A percentile compares a stretch with the other conserved stretches of the same genome.
These are phyloP conservation scores for Thalassiosira livingstoniorum DNA, from an alignment of 352 stramenopile genomes.

Conservation along the genomic window DNA sequence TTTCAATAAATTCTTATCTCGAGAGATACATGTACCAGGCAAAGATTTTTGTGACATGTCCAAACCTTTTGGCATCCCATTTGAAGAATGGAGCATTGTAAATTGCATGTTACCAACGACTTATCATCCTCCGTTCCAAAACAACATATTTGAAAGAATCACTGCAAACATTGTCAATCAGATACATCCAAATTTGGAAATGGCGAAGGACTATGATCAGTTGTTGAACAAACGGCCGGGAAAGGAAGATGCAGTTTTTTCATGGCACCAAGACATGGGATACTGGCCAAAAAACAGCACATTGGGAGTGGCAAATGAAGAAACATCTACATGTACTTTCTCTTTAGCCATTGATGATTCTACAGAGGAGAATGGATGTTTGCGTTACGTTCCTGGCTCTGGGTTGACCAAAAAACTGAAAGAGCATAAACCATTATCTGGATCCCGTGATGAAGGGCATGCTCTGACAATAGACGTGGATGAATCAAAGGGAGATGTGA, in stretches of 20 bases:
- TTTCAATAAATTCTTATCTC: constrained; percentile 67
- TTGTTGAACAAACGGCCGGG: constrained; percentile 74
- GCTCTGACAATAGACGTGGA: constrained; percentile 64
- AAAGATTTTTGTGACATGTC: constrained; percentile 83
- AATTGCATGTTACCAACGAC: constrained; percentile 76
- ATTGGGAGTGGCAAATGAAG: constrained; percentile 55
- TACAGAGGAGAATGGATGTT: constrained; percentile 72
- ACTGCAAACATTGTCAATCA: constrained; percentile 67
- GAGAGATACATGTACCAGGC: constrained; percentile 71
- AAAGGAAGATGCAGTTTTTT: constrained; percentile 73
- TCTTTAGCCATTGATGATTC: constrained; percentile 77
- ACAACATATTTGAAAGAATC: constrained; percentile 75
- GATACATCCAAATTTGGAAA: constrained; percentile 66
- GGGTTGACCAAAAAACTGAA: constrained; percentile 53
- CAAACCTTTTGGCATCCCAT: constrained; percentile 69
- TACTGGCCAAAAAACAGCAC: constrained; percentile 70
- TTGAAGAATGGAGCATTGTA: constrained; percentile 73
- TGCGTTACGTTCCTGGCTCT: constrained; percentile 70
- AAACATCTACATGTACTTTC: constrained; percentile 75
- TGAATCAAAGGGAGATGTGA: constrained; percentile 56
- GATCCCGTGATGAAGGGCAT: constrained; percentile 73
- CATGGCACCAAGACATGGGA: constrained; percentile 72
- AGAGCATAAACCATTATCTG: constrained; percentile 59
- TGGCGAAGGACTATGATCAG: constrained; percentile 83
- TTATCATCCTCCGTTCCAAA: constrained; percentile 68